A percentile compares a stretch with the other conserved stretches of the same genome.
These are phyloP conservation scores for Ogataea corticis DNA, from an alignment of 805 yeast species.

Conservation along the genomic window DNA sequence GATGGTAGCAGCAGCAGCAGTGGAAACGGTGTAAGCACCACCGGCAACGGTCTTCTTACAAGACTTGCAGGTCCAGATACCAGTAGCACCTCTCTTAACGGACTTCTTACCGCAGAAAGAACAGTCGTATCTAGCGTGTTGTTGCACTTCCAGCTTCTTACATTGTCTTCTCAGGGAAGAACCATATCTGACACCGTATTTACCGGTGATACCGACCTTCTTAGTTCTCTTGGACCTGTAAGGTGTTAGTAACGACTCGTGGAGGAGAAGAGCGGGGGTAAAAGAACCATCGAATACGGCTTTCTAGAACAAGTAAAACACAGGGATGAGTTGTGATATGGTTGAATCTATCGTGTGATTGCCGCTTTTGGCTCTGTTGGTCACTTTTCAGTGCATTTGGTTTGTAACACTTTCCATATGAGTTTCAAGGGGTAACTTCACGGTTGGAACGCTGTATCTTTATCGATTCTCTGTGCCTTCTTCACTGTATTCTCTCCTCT, in stretches of 20 bases:
- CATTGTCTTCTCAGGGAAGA: slow-evolving; percentile 99
- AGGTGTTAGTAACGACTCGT: slow-evolving; percentile 15
- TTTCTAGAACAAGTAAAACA: too few species aligned
- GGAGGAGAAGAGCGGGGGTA: neutral
- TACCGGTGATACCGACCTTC: slow-evolving; percentile 99
- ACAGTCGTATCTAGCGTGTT: slow-evolving; percentile 98
- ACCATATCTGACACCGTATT: slow-evolving; percentile 99
- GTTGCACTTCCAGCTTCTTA: slow-evolving; percentile 98
- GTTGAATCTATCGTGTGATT: too few species aligned
- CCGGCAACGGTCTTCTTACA: slow-evolving; percentile 98
- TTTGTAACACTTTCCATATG: too few species aligned
- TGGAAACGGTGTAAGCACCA: slow-evolving; percentile 99
- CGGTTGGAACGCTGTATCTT: too few species aligned
- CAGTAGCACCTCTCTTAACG: slow-evolving; percentile 96
- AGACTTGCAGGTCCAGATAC: slow-evolving; percentile 97
- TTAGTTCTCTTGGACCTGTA: slow-evolving; percentile 98
- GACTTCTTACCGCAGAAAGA: slow-evolving; percentile 99
- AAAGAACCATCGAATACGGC: too few species aligned
- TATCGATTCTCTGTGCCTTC: too few species aligned
- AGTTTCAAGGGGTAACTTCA: too few species aligned
- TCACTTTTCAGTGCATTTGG: too few species aligned
- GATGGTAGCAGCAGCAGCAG: slow-evolving; percentile 99
- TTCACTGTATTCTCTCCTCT: neutral
- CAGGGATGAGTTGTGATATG: too few species aligned
- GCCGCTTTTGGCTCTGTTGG: too few species aligned